phyloP scores from a whole-genome alignment of 177 flowering plant genomes.

The Tripterygium wilfordii region DNA sequence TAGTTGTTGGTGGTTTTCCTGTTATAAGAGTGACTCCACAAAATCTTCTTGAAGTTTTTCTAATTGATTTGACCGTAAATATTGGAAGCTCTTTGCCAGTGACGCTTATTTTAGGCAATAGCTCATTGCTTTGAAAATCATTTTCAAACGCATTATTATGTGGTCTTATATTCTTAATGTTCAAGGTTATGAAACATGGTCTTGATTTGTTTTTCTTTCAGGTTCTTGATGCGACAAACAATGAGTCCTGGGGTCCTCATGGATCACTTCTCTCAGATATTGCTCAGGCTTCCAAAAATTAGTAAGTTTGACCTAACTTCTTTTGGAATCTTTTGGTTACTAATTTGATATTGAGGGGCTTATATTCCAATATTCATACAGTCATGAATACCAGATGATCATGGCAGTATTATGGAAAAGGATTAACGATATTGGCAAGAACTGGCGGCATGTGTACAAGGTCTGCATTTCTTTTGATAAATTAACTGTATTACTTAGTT shows the following conservation, averaged over 20 bases:
- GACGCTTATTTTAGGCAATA: too few species aligned
- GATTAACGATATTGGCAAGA: constrained; percentile 91
- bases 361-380: constrained; percentile 25
- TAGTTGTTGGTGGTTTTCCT: too few species aligned
- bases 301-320: constrained; percentile 38
- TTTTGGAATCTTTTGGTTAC: neutral
- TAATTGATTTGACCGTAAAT: neutral
- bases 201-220: constrained; percentile 23
- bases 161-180: too few species aligned
- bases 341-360: constrained; percentile 2
- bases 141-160: too few species aligned
- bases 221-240: constrained; percentile 99
- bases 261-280: constrained; percentile 91
- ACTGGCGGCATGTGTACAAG: constrained; percentile 99
- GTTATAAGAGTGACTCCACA: too few species aligned
- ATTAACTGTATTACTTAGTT: neutral
- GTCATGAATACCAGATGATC: constrained; percentile 95
- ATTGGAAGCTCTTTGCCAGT: neutral
- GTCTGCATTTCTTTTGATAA: constrained; percentile 23
- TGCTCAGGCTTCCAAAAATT: constrained; percentile 89
- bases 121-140: too few species aligned
- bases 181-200: too few species aligned
- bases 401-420: constrained; percentile 92
- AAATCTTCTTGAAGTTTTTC: too few species aligned
- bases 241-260: constrained; percentile 99